These are phyloP conservation scores for rapeseed (Brassica napus) DNA, from an alignment of 345 rosid species.

Conservation along the genomic window DNA sequence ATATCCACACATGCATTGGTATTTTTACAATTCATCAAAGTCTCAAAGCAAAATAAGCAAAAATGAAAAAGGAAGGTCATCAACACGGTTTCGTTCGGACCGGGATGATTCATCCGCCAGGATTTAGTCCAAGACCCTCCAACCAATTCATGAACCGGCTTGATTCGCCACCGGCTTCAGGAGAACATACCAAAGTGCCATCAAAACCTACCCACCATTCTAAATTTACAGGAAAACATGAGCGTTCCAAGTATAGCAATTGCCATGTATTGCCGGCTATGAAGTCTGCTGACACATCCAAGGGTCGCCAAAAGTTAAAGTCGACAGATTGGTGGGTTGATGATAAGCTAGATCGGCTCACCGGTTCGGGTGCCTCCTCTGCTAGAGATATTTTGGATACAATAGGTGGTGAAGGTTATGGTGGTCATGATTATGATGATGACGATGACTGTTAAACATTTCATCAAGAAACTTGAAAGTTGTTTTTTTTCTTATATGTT, in stretches of 20 bases:
- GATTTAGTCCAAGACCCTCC: neutral
- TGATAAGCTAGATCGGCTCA: slow-evolving; percentile 22
- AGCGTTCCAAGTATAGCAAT: slow-evolving; percentile 18
- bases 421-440: neutral
- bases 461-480: neutral
- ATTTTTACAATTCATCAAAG: neutral
- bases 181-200: slow-evolving; percentile 19
- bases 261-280: slow-evolving; percentile 28
- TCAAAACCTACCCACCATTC: slow-evolving; percentile 33
- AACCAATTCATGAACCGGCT: slow-evolving; percentile 7
- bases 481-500: neutral
- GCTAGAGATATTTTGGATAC: neutral
- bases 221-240: neutral
- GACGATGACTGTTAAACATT: slow-evolving; percentile 1
- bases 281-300: neutral
- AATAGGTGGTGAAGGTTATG: slow-evolving; percentile 7
- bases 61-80: neutral
- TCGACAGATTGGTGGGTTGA: slow-evolving; percentile 7
- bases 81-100: slow-evolving; percentile 2
- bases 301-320: slow-evolving; percentile 26
- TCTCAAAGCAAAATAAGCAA: neutral
- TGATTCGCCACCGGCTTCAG: slow-evolving; percentile 14
- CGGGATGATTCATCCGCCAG: slow-evolving; percentile 3
- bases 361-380: slow-evolving; percentile 12
- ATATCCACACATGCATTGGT: neutral